Conservation (phyloP, 768 basidiomycete genomes). For the Suillus sp. region DNA sequence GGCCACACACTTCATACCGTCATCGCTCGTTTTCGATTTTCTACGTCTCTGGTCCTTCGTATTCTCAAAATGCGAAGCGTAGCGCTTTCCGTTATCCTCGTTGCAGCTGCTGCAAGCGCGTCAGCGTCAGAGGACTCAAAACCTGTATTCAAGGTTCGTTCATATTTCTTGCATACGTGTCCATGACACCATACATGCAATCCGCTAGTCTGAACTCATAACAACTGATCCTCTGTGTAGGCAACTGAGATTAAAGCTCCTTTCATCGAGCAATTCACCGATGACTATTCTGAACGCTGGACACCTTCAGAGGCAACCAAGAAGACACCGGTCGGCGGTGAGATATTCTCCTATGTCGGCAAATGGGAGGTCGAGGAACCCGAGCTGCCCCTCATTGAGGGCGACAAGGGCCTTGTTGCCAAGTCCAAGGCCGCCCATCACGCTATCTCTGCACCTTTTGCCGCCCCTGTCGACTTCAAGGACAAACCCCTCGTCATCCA, state of each 20-base stretch:
- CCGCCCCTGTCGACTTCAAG: slow-evolving; percentile 74
- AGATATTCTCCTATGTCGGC: slow-evolving; percentile 97
- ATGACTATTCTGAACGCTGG: slow-evolving; percentile 91
- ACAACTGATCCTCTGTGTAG: slow-evolving; percentile 41
- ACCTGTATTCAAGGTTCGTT: slow-evolving; percentile 67
- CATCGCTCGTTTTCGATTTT: slow-evolving; percentile 40
- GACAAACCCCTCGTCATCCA: slow-evolving; percentile 90
- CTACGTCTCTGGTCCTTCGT: slow-evolving; percentile 66
- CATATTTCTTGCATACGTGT: neutral
- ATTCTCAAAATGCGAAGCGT: slow-evolving; percentile 77
- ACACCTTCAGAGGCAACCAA: slow-evolving; percentile 97
- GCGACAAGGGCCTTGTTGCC: slow-evolving; percentile 91
- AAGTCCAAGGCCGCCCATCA: slow-evolving; percentile 98
- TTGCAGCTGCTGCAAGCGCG: slow-evolving; percentile 57
- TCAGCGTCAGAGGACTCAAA: slow-evolving; percentile 63
- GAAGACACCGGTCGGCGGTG: slow-evolving; percentile 93
- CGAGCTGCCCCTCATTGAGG: slow-evolving; percentile 69
- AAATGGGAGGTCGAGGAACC: slow-evolving; percentile 96
- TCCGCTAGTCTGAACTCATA: neutral
- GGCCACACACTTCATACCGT: slow-evolving; percentile 30
- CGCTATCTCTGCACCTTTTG: slow-evolving; percentile 95
- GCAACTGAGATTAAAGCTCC: slow-evolving; percentile 78
- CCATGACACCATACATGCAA: slow-evolving; percentile 16
- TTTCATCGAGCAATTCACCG: slow-evolving; percentile 96
- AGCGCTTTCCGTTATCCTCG: slow-evolving; percentile 75